A percentile compares a stretch with the other conserved stretches of the same genome.
Conservation (phyloP, 2,329 filamentous ascomycete species). For the Bisporella sp. region DNA sequence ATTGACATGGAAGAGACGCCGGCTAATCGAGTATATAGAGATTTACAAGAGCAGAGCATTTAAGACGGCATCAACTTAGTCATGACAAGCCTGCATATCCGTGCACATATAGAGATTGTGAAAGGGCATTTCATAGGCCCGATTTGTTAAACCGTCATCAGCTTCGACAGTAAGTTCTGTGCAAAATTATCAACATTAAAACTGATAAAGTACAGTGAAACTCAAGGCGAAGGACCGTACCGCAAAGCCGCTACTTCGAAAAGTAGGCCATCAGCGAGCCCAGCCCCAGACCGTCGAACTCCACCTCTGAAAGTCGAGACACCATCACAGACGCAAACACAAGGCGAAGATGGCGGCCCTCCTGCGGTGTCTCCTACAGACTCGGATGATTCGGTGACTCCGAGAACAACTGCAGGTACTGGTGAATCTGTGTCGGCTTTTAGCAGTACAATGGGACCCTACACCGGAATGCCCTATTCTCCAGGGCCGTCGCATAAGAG, state of each 20-base stretch:
- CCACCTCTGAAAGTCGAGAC: slow-evolving; percentile 16
- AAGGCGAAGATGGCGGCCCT: neutral
- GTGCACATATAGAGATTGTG: slow-evolving; percentile 48
- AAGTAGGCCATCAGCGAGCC: slow-evolving; percentile 22
- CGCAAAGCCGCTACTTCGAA: slow-evolving; percentile 17
- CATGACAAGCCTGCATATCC: slow-evolving; percentile 46
- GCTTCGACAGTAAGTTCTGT: slow-evolving; percentile 39
- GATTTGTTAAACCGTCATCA: slow-evolving; percentile 54
- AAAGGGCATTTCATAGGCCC: slow-evolving; percentile 49
- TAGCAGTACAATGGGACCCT: slow-evolving; percentile 17
- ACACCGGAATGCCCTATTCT: slow-evolving; percentile 15
- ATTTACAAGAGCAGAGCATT: slow-evolving; percentile 55
- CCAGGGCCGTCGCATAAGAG: slow-evolving; percentile 12
- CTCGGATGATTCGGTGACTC: slow-evolving; percentile 15
- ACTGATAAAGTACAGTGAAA: slow-evolving; percentile 31
- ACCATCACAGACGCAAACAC: neutral
- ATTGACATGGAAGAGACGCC: neutral
- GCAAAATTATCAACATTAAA: neutral
- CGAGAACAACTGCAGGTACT: slow-evolving; percentile 16
- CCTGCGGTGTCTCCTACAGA: slow-evolving; percentile 11
- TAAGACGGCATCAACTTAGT: slow-evolving; percentile 55
- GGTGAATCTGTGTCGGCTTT: slow-evolving; percentile 17
- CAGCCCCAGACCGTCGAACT: slow-evolving; percentile 16
- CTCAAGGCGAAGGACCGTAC: slow-evolving; percentile 36
- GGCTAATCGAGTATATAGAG: slow-evolving; percentile 34